Evolutionary conservation across 2,329 filamentous ascomycete genomes (phyloP), one percentile per base, ranked within the genome.

Genomic region (Aureobasidium sp.): DNA sequence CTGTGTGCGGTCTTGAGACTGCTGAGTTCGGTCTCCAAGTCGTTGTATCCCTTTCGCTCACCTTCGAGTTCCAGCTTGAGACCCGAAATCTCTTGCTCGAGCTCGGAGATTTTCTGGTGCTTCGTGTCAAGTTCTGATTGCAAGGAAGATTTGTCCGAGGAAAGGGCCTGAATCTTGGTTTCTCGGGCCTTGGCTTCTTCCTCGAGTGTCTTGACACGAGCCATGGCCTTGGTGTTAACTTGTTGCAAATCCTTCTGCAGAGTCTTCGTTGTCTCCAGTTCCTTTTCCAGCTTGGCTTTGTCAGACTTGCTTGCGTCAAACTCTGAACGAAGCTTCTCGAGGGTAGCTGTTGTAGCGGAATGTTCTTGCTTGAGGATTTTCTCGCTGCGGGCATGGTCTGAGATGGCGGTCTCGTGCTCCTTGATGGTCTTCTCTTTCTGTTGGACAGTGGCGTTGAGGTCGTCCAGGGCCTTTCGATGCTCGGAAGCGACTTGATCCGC

Each of bases 91-190:
- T 70, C 68, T 34, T 69, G 68, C n/a, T 80, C 77, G 22, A 76
- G 73, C 22, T 81, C 78, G 45, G 80, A 75, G 20, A 75, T 58
- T 53, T 70, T 67, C 25, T 60, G 66, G 34, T 67, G 65, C 27
- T 66, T 63, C 22, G 51, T 59, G 17, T 67, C 65, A 15, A 68
- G 61, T 5, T 70, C 68, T 2, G 65, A 63, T 47, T 69, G 65
- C 11, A 62, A 49, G 37, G 69, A 64, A 25, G 70, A 68, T 7
- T 70, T 57, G 47, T 68, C 66, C n/a, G 65, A 53, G 2, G 56
- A 63, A 1, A 70, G 62, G 12, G 66, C 63, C 12, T 64, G 65
- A 36, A 62, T 42, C 29, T 58, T 59, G 15, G 27, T 39, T 29
- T 64, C 51, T 7, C 36, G 47, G 15, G 55, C 7, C 22, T 63